Conservation (phyloP, 331 rosid species). For the Pyracantha coccinea region DNA sequence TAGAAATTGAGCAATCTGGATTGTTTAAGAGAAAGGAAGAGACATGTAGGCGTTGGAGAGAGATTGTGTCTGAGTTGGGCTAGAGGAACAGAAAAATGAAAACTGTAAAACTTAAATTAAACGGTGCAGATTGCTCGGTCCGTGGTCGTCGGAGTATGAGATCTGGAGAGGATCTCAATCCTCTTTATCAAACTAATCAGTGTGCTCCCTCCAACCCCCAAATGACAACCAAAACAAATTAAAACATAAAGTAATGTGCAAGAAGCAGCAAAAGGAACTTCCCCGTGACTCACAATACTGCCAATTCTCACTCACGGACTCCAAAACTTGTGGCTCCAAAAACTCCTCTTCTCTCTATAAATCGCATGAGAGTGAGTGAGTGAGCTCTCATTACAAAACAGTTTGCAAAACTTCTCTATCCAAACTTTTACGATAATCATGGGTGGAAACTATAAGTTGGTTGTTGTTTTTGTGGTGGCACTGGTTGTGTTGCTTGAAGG, state of each 20-base stretch:
- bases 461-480: background rate
- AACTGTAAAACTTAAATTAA: no score
- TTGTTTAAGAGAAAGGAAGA: accelerated
- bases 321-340: conserved; percentile 7
- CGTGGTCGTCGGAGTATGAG: accelerated
- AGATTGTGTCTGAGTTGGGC: no score
- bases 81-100: accelerated
- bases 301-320: conserved; percentile 30
- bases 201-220: background rate
- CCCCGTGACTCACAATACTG: conserved; percentile 26
- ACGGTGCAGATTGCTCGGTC: no score
- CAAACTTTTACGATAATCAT: background rate
- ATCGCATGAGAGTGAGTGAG: background rate
- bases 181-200: no score
- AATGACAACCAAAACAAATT: background rate
- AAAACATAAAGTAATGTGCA: background rate
- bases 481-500: background rate
- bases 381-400: background rate
- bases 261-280: background rate
- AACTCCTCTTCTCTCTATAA: background rate
- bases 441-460: background rate
- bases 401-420: no score
- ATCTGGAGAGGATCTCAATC: no score
- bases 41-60: no score
- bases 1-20: no score